Evolutionary conservation across 2,329 filamentous ascomycete genomes (phyloP).

Genomic region (Rhynchosporium agropyri): DNA sequence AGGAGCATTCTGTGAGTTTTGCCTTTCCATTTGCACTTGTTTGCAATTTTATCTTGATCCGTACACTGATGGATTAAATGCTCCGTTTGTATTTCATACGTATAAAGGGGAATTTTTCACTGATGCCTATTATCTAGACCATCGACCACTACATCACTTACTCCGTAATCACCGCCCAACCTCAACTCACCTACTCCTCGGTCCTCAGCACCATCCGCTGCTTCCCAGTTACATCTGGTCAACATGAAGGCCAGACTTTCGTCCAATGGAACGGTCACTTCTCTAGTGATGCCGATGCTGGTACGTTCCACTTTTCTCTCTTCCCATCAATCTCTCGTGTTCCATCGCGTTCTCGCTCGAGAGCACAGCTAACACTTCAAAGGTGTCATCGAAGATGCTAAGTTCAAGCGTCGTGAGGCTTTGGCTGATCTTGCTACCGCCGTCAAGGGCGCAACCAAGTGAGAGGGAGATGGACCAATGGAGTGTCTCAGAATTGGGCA

Average conservation of each 20-base stretch:
- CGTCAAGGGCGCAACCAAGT: conserved; percentile 20
- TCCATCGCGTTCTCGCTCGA: neutral
- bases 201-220: conserved; percentile 68
- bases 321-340: neutral
- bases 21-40: neutral
- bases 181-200: conserved; percentile 65
- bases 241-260: conserved; percentile 65
- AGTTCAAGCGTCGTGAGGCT: conserved; percentile 75
- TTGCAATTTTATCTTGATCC: neutral
- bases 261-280: conserved; percentile 72
- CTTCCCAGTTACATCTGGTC: conserved; percentile 67
- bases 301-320: conserved; percentile 47
- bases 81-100: neutral
- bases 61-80: no score
- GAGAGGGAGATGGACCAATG: neutral
- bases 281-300: conserved; percentile 69
- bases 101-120: neutral
- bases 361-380: conserved; percentile 7
- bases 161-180: conserved; percentile 67
- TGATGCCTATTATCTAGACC: conserved; percentile 47
- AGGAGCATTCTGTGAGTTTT: conserved; percentile 67
- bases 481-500: neutral
- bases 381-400: conserved; percentile 75
- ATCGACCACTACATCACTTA: conserved; percentile 79
- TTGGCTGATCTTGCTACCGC: conserved; percentile 65